Evolutionary conservation across 306 rosid species (phyloP).

Genomic region (Pyrus betulifolia): DNA sequence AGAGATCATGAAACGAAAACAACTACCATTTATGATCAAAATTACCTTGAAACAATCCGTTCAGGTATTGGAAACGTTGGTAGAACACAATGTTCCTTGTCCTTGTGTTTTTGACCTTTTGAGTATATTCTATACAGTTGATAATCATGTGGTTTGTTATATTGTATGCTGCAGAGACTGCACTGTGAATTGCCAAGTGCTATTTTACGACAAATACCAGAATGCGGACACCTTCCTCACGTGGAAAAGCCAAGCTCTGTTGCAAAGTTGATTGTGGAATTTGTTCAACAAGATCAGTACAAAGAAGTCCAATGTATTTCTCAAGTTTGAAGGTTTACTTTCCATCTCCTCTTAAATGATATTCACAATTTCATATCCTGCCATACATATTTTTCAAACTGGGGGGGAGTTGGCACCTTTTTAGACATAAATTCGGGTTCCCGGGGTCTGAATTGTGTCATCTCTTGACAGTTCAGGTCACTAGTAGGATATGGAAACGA

Average conservation of each 20-base stretch:
- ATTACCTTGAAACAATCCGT: background rate
- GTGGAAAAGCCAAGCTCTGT: conserved; percentile 66
- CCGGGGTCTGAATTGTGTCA: background rate
- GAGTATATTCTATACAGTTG: background rate
- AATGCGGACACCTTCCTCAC: conserved; percentile 91
- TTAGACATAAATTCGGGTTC: background rate
- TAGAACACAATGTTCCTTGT: too few relatives aligned
- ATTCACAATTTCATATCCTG: background rate
- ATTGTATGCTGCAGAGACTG: conserved; percentile 49
- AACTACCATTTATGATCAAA: background rate
- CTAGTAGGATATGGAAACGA: background rate
- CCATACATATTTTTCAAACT: background rate
- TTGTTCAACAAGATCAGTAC: conserved; percentile 38
- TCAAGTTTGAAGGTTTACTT: conserved; percentile 17
- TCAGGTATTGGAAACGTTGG: background rate
- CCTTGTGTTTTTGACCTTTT: background rate
- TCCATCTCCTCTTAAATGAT: background rate
- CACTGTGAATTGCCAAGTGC: conserved; percentile 79
- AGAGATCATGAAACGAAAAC: background rate
- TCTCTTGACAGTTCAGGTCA: background rate
- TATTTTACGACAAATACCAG: conserved; percentile 53
- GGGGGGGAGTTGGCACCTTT: background rate
- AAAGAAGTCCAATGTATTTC: conserved; percentile 24
- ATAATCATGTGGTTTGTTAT: background rate
- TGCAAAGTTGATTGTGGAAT: conserved; percentile 51